Conservation (phyloP, 2,329 filamentous ascomycete genomes). For the Pseudocercospora eumusae region DNA sequence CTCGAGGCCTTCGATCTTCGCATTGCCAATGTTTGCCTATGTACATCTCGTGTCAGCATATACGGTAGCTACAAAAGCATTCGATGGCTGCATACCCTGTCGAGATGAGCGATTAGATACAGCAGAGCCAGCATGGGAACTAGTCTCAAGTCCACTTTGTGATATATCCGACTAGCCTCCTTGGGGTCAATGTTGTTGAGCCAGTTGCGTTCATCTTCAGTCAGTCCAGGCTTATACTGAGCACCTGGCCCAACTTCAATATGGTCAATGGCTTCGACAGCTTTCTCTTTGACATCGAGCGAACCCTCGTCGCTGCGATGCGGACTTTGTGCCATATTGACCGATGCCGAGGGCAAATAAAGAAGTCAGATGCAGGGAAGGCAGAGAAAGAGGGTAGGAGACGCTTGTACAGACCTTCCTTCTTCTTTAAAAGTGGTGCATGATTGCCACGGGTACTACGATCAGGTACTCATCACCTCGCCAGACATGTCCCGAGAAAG, state of each 20-base stretch:
- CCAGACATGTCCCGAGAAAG: background rate
- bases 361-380: background rate
- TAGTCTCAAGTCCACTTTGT: slow-evolving; percentile 31
- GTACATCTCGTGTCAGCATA: slow-evolving; percentile 14
- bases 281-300: slow-evolving; percentile 25
- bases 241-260: slow-evolving; percentile 18
- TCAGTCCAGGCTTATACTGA: slow-evolving; percentile 25
- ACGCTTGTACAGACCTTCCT: background rate
- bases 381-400: background rate
- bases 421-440: background rate
- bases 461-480: background rate
- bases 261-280: slow-evolving; percentile 22
- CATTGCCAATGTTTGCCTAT: slow-evolving; percentile 58
- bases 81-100: slow-evolving; percentile 28
- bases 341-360: background rate
- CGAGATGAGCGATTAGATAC: slow-evolving; percentile 50
- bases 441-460: background rate
- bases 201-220: slow-evolving; percentile 29
- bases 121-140: slow-evolving; percentile 42
- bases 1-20: slow-evolving; percentile 54
- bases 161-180: slow-evolving; percentile 43
- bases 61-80: background rate
- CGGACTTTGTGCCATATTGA: slow-evolving; percentile 16
- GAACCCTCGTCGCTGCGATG: slow-evolving; percentile 14
- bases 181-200: slow-evolving; percentile 27